Conservation (phyloP, 768 basidiomycete genomes). For the Fistulinella prunicolor region DNA sequence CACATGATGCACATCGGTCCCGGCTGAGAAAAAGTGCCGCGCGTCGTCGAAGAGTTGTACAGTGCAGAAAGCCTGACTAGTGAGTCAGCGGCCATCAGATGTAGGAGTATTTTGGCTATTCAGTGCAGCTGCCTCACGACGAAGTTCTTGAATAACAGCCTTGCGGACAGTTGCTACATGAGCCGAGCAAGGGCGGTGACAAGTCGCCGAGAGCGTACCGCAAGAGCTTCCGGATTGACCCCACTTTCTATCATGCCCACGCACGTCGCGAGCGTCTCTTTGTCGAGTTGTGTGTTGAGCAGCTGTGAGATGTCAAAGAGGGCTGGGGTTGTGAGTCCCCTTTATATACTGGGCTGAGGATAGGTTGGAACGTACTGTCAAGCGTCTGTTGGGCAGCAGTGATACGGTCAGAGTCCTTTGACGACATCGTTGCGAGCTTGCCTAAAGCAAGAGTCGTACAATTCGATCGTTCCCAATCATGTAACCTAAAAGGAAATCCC, state of each 20-base stretch:
- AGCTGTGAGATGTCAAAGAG: slow-evolving; percentile 86
- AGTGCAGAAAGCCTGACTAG: not conserved
- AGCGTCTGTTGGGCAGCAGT: slow-evolving; percentile 66
- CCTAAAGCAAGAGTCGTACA: too few relatives aligned
- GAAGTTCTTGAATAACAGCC: slow-evolving; percentile 84
- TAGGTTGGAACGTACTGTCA: slow-evolving; percentile 49
- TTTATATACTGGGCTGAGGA: too few relatives aligned
- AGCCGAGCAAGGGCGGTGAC: not conserved
- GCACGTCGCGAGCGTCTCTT: slow-evolving; percentile 89
- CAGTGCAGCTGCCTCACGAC: slow-evolving; percentile 58
- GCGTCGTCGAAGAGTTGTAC: not conserved
- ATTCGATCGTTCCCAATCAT: too few relatives aligned
- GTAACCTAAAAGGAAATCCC: too few relatives aligned
- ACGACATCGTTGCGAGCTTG: slow-evolving; percentile 36
- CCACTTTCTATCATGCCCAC: slow-evolving; percentile 91
- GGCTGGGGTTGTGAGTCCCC: slow-evolving; percentile 43
- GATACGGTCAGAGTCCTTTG: slow-evolving; percentile 56
- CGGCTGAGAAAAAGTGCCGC: slow-evolving; percentile 1
- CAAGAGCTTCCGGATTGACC: slow-evolving; percentile 88
- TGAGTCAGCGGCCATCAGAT: slow-evolving; percentile 26
- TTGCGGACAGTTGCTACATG: slow-evolving; percentile 28
- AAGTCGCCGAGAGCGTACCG: slow-evolving; percentile 48
- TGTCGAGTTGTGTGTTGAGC: slow-evolving; percentile 83
- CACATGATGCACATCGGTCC: slow-evolving; percentile 8
- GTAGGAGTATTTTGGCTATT: slow-evolving; percentile 22